Conservation (phyloP, 2,329 filamentous ascomycete genomes). For the Hyphodiscus sp. region DNA sequence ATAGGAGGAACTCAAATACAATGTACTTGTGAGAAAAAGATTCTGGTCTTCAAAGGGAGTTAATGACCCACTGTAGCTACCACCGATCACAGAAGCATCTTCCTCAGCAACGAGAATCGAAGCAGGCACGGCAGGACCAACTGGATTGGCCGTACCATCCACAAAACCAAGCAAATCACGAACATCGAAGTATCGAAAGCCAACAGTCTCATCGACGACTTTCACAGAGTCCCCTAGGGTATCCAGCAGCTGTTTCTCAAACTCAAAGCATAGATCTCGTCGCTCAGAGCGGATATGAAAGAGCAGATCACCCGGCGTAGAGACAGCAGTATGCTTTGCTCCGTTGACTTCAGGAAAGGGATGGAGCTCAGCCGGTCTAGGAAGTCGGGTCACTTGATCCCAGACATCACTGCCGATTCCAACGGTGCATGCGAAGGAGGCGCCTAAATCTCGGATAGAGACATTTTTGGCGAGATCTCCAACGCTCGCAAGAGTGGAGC, state of each 20-base stretch:
- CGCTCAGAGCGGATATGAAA: slow-evolving; percentile 54
- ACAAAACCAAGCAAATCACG: slow-evolving; percentile 54
- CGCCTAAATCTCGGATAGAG: slow-evolving; percentile 40
- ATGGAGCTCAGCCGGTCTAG: slow-evolving; percentile 45
- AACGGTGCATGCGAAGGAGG: slow-evolving; percentile 45
- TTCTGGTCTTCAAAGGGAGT: too few relatives aligned
- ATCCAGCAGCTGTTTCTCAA: slow-evolving; percentile 48
- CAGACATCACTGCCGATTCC: slow-evolving; percentile 48
- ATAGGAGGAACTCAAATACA: too few relatives aligned
- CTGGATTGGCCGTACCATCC: slow-evolving; percentile 53
- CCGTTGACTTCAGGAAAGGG: slow-evolving; percentile 44
- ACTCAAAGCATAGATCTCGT: slow-evolving; percentile 51
- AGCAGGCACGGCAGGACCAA: slow-evolving; percentile 37
- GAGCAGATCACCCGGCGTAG: slow-evolving; percentile 50
- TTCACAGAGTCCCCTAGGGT: slow-evolving; percentile 40
- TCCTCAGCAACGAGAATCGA: slow-evolving; percentile 41
- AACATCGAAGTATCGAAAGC: slow-evolving; percentile 54
- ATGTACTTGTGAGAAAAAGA: too few relatives aligned
- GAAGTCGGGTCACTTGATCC: slow-evolving; percentile 39
- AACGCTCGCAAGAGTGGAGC: slow-evolving; percentile 39
- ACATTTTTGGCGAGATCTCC: slow-evolving; percentile 46
- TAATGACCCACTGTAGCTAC: slow-evolving; percentile 38
- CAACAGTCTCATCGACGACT: slow-evolving; percentile 46
- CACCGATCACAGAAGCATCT: slow-evolving; percentile 34
- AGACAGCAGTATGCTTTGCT: slow-evolving; percentile 42